phyloP scores from a whole-genome alignment of 2,329 filamentous ascomycete genomes.

The Claviceps fusiformis region DNA sequence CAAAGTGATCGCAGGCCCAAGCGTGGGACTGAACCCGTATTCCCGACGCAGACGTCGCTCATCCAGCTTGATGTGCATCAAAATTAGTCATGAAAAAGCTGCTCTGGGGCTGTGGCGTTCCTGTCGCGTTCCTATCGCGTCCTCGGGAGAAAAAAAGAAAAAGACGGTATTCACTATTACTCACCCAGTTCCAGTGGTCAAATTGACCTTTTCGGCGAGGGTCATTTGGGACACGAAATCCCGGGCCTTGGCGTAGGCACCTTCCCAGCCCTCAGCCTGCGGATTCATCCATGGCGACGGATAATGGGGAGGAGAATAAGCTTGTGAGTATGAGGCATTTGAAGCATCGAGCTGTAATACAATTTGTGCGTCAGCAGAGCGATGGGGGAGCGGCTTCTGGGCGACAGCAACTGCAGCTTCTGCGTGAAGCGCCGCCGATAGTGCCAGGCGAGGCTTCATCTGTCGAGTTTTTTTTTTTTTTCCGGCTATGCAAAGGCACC shows the following conservation, averaged over 20 bases:
- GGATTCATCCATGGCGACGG: constrained; percentile 81
- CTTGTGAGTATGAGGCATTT: constrained; percentile 17
- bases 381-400: background rate
- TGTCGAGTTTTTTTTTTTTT: too few relatives aligned
- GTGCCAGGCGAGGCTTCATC: background rate
- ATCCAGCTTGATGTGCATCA: constrained; percentile 18
- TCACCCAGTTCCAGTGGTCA: constrained; percentile 81
- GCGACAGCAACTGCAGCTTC: background rate
- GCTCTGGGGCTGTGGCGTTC: too few relatives aligned
- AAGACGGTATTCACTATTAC: constrained; percentile 11
- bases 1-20: constrained; percentile 63
- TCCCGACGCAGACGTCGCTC: constrained; percentile 63
- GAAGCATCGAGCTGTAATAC: constrained; percentile 10
- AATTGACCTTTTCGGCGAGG: constrained; percentile 79
- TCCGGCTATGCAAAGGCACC: too few relatives aligned
- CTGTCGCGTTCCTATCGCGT: background rate
- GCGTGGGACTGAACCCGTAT: constrained; percentile 55
- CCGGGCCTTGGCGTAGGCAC: constrained; percentile 62
- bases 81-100: constrained; percentile 4
- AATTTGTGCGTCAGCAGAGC: constrained; percentile 12
- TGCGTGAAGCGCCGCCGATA: background rate
- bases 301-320: constrained; percentile 50
- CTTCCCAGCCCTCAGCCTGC: constrained; percentile 55
- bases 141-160: too few relatives aligned
- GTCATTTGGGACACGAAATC: constrained; percentile 75